phyloP scores from a whole-genome alignment of 441 rosid genomes.

The Mallotus japonicus region DNA sequence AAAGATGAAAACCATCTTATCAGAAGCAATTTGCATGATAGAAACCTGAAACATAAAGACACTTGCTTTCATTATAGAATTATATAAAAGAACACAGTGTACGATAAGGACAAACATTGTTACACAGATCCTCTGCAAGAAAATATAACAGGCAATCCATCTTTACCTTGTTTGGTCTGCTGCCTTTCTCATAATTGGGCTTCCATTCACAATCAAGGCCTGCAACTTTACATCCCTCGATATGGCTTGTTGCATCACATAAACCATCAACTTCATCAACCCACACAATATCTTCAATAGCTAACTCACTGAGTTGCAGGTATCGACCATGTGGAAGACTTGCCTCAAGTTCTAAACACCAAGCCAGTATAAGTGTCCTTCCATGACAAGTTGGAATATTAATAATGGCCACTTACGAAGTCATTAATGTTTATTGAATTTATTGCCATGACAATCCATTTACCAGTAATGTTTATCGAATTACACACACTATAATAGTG shows the following conservation, averaged over 20 bases:
- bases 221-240: conserved; percentile 70
- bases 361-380: conserved; percentile 26
- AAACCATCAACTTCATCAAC: conserved; percentile 67
- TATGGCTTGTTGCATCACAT: conserved; percentile 45
- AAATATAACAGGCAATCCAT: conserved; percentile 15
- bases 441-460: neutral
- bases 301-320: conserved; percentile 63
- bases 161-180: conserved; percentile 73
- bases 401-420: neutral
- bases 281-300: conserved; percentile 63
- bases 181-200: conserved; percentile 74
- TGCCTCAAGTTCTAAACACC: conserved; percentile 51
- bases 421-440: neutral
- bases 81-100: neutral
- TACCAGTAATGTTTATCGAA: neutral
- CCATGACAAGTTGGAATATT: conserved; percentile 1
- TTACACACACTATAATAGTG: neutral
- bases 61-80: conserved; percentile 14
- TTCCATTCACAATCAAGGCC: conserved; percentile 98
- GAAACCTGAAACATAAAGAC: conserved; percentile 69
- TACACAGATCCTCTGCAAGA: neutral
- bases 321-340: conserved; percentile 40
- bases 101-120: neutral
- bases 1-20: conserved; percentile 66
- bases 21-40: conserved; percentile 85